phyloP scores from a whole-genome alignment of 1,284 basidiomycete genomes.

The Tilletia horrida region DNA sequence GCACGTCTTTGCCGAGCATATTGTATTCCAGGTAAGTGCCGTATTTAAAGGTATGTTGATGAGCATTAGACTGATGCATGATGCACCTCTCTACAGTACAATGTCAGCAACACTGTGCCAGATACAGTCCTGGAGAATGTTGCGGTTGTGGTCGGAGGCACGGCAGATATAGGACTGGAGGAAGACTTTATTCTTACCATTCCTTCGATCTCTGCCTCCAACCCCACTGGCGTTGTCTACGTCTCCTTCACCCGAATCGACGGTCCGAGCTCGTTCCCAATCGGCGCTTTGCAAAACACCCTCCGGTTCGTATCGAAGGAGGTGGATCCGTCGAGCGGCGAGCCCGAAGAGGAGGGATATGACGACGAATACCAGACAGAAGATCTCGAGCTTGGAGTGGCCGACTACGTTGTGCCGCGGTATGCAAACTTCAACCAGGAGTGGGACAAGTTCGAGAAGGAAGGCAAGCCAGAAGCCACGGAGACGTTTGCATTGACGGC shows the following conservation, averaged over 20 bases:
- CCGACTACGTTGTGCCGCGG: slow-evolving; percentile 87
- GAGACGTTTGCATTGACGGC: slow-evolving; percentile 92
- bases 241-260: slow-evolving; percentile 83
- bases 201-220: slow-evolving; percentile 62
- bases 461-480: slow-evolving; percentile 65
- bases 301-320: slow-evolving; percentile 97
- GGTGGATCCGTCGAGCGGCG: slow-evolving; percentile 90
- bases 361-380: slow-evolving; percentile 98
- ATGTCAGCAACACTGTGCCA: slow-evolving; percentile 96
- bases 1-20: slow-evolving; percentile 90
- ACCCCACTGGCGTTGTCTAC: slow-evolving; percentile 78
- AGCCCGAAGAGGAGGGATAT: slow-evolving; percentile 96
- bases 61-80: background rate
- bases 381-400: slow-evolving; percentile 85
- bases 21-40: slow-evolving; percentile 66
- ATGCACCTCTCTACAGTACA: slow-evolving; percentile 66
- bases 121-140: slow-evolving; percentile 94
- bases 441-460: slow-evolving; percentile 84
- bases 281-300: slow-evolving; percentile 84
- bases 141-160: slow-evolving; percentile 76
- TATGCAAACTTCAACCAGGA: slow-evolving; percentile 87
- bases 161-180: slow-evolving; percentile 69
- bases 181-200: slow-evolving; percentile 93
- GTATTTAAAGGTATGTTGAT: slow-evolving; percentile 50
- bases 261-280: slow-evolving; percentile 70